Base-by-base conservation (phyloP, 495 filamentous ascomycete genomes). In the Trichocladium antarcticum region DNA sequence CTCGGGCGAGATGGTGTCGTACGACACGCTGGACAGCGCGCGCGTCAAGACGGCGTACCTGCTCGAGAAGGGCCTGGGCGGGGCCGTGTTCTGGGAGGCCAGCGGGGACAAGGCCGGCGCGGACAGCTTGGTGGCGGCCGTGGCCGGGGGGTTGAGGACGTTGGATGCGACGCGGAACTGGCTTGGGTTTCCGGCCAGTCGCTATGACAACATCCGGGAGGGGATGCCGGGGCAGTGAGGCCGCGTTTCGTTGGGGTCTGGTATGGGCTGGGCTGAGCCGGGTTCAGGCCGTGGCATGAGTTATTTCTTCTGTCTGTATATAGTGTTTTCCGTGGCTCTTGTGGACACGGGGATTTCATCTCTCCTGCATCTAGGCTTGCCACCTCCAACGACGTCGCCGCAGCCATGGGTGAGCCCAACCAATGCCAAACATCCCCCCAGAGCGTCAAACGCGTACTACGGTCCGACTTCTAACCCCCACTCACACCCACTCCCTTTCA, bases 51-150 rank as follows among this genome's bases (percentile, higher is more conserved):
- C 74, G 1, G 60, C 67, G 39, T 95, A 84, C 57, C 74, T 95
- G 42, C 62, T 67, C 53, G 47, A 70, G 12, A 73, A 71, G 42
- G 74, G 78, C 6, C 72, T 95, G 7, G 87, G 84, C 3, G 87
- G 89, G 11, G 81, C 75, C 0, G 90, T 95, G 79, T 95, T 85
- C 76, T 96, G 89, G 89, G 89, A 95, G 67, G 80, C 77, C 20
- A 85, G 79, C 60, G 80, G 77, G 20, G 89, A 95, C 60, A 82
- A 75, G 60, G 57, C 39, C 0, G 78, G 73, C 1, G 67, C 69
- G 5, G 72, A 70, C 32, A 84, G 83, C 59, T 59, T 89, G 65
- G 77, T 90, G 37, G 71, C 69, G 19, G 78, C 73, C 8, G 68
- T 83, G 48, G 76, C 80, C 14, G 70, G 72, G 40, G 71, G 75